Percentiles rank a stretch among this genome's conserved stretches.
Conservation (phyloP, 2,329 filamentous ascomycete genomes). For the Xylariaceae sp. region DNA sequence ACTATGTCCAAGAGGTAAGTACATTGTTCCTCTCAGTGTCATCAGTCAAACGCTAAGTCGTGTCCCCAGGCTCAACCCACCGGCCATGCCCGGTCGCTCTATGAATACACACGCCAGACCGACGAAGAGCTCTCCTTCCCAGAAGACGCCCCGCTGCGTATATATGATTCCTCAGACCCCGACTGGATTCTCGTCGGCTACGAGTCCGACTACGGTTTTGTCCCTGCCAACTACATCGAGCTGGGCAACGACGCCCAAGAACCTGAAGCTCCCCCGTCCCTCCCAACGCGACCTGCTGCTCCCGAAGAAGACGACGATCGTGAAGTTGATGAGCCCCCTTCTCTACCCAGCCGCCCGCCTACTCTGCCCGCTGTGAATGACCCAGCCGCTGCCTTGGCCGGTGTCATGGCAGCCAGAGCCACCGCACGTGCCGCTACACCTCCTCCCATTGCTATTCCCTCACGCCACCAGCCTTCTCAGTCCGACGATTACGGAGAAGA, state of each 20-base stretch:
- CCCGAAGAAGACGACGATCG: constrained; percentile 31
- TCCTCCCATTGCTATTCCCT: constrained; percentile 46
- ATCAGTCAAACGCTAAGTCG: constrained; percentile 41
- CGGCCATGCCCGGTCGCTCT: constrained; percentile 82
- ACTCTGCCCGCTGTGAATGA: constrained; percentile 27
- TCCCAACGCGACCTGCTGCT: constrained; percentile 34
- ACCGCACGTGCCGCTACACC: constrained; percentile 43
- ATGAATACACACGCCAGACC: constrained; percentile 94
- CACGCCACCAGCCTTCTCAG: constrained; percentile 53
- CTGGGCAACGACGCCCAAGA: constrained; percentile 44
- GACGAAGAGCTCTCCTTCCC: constrained; percentile 96
- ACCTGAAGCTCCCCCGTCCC: constrained; percentile 27
- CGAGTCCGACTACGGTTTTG: constrained; percentile 86
- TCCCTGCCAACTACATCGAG: constrained; percentile 94
- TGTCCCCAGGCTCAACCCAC: constrained; percentile 57
- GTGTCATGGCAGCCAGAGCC: constrained; percentile 48
- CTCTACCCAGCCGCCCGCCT: constrained; percentile 43
- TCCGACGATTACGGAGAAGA: constrained; percentile 66
- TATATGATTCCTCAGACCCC: constrained; percentile 87
- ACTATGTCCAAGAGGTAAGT: constrained; percentile 89
- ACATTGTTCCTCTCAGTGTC: constrained; percentile 35
- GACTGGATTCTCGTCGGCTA: constrained; percentile 94
- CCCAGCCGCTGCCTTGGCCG: constrained; percentile 53
- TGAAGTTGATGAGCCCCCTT: constrained; percentile 33
- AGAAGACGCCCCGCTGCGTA: constrained; percentile 76